Evolutionary conservation across 2,329 filamentous ascomycete genomes (phyloP).

Genomic region (Xylaria sp.): DNA sequence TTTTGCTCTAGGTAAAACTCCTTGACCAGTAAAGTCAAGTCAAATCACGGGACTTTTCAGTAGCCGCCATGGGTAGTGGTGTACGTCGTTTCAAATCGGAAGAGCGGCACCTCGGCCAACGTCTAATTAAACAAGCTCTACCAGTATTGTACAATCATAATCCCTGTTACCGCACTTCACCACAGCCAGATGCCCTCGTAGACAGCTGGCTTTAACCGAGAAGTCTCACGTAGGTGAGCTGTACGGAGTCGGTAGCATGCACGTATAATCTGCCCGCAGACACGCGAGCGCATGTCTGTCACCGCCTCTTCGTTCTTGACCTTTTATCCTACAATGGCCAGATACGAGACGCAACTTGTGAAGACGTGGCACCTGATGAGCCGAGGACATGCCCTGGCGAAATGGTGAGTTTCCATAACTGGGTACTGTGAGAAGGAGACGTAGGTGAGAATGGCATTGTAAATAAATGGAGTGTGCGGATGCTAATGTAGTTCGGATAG

Average conservation of each 20-base stretch:
- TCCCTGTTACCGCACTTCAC: constrained; percentile 11
- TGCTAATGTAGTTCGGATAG: constrained; percentile 11
- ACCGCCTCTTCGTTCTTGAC: constrained; percentile 17
- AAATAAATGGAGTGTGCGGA: no score
- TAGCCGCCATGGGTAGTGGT: neutral
- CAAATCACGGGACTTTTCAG: no score
- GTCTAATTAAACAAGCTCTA: constrained; percentile 23
- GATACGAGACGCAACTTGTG: neutral
- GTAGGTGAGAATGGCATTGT: neutral
- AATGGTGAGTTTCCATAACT: neutral
- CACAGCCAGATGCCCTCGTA: neutral
- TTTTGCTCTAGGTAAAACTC: no score
- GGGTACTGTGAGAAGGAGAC: neutral
- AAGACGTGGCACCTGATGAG: constrained; percentile 29
- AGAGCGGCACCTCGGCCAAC: neutral
- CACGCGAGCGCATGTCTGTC: constrained; percentile 3
- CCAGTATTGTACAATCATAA: constrained; percentile 1
- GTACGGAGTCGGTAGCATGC: constrained; percentile 8
- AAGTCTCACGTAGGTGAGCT: constrained; percentile 9
- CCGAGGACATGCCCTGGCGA: constrained; percentile 14
- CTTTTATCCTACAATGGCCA: constrained; percentile 9
- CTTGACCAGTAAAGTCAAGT: no score
- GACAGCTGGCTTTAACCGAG: constrained; percentile 5
- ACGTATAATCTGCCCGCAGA: neutral
- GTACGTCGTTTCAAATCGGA: neutral